Percentiles rank a stretch among this genome's conserved stretches.
Conservation (phyloP, 1,139 yeast species). For the Candida albicans region DNA sequence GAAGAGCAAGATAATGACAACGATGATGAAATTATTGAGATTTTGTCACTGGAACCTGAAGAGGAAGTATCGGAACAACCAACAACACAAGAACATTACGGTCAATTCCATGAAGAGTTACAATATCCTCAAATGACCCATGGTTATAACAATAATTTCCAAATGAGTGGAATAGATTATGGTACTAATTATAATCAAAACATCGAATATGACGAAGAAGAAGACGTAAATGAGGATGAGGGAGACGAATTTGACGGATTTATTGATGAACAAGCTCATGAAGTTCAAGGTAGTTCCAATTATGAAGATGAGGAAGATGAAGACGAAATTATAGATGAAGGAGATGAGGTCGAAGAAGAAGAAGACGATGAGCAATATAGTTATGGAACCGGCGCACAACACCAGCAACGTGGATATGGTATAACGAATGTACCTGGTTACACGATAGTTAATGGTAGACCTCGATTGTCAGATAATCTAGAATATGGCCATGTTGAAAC, state of each 20-base stretch:
- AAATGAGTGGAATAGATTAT: slow-evolving; percentile 2
- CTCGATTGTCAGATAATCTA: slow-evolving; percentile 10
- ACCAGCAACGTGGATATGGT: slow-evolving; percentile 2
- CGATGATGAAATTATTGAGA: slow-evolving; percentile 13
- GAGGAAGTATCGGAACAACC: slow-evolving; percentile 8
- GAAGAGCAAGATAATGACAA: slow-evolving; percentile 10
- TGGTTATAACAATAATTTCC: background rate
- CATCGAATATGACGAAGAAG: slow-evolving; percentile 12
- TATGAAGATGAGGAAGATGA: slow-evolving; percentile 6
- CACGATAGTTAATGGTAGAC: slow-evolving; percentile 9
- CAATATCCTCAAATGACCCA: background rate
- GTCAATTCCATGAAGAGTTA: background rate
- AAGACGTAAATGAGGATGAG: slow-evolving; percentile 12
- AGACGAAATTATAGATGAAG: slow-evolving; percentile 6
- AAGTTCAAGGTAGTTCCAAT: too few relatives aligned
- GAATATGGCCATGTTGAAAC: slow-evolving; percentile 2
- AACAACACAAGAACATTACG: background rate
- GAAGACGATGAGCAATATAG: slow-evolving; percentile 6
- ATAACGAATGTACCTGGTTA: slow-evolving; percentile 4
- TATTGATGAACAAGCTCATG: slow-evolving; percentile 13
- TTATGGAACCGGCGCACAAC: slow-evolving; percentile 1
- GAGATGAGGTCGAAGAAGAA: slow-evolving; percentile 12
- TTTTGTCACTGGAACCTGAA: slow-evolving; percentile 9
- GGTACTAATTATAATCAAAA: slow-evolving; percentile 5
- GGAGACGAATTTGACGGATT: slow-evolving; percentile 14